Percentiles rank a stretch among this genome's conserved stretches.
Conservation (phyloP, 495 filamentous ascomycete species). For the Wilcoxina mikolae region DNA sequence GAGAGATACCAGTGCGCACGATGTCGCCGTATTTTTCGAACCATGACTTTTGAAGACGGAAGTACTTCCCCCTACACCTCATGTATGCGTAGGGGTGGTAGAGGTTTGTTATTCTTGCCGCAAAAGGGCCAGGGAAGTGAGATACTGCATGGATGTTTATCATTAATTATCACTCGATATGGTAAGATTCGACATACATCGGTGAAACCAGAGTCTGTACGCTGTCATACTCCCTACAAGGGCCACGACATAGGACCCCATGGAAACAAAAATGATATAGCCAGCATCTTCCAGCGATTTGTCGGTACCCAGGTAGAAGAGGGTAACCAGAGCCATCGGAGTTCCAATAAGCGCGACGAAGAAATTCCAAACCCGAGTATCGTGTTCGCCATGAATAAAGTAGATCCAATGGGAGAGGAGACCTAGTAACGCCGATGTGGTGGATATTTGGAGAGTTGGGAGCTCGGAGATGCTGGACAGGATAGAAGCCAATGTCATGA, state of each 20-base stretch:
- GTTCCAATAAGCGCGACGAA: not conserved
- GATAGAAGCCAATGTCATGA: too few species aligned
- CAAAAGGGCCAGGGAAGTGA: not conserved
- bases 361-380: not conserved
- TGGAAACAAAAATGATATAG: not conserved
- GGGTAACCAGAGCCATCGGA: not conserved
- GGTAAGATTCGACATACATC: not conserved
- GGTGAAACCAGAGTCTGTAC: slow-evolving; percentile 13
- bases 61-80: not conserved
- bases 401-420: not conserved
- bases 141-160: not conserved
- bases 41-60: not conserved
- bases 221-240: slow-evolving; percentile 5
- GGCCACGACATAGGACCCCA: slow-evolving; percentile 4
- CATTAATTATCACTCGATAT: slow-evolving; percentile 7
- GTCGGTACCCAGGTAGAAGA: not conserved
- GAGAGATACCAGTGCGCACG: not conserved
- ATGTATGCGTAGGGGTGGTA: not conserved
- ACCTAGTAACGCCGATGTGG: not conserved
- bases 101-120: not conserved
- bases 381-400: slow-evolving; percentile 1
- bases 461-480: not conserved
- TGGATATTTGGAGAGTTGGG: not conserved
- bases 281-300: not conserved
- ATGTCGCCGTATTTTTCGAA: not conserved